phyloP scores from a whole-genome alignment of 2,329 filamentous ascomycete species.

The Chaetoscypha palmicola region DNA sequence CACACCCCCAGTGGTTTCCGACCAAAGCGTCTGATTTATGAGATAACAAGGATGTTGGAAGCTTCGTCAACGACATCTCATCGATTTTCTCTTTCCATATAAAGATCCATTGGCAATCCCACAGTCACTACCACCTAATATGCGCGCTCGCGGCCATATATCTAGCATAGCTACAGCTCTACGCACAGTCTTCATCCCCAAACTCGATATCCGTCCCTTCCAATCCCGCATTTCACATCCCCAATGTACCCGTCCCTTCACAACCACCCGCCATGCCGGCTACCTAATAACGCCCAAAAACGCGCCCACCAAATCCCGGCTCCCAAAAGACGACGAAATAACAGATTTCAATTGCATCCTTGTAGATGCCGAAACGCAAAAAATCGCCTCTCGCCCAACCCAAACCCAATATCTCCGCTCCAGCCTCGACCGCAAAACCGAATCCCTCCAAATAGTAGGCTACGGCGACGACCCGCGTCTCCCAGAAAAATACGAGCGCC shows the following conservation, averaged over 20 bases:
- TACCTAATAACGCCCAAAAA: slow-evolving; percentile 13
- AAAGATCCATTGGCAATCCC: neutral
- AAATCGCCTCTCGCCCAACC: slow-evolving; percentile 30
- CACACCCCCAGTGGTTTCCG: no score
- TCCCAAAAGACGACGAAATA: slow-evolving; percentile 43
- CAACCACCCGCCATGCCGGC: slow-evolving; percentile 8
- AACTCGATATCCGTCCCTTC: slow-evolving; percentile 27
- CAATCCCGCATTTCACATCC: slow-evolving; percentile 4
- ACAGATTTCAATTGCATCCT: slow-evolving; percentile 36
- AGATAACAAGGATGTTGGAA: no score
- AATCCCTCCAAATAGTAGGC: slow-evolving; percentile 45
- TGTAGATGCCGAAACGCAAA: slow-evolving; percentile 33
- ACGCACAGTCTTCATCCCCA: slow-evolving; percentile 40
- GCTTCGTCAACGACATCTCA: slow-evolving; percentile 1
- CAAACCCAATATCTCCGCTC: slow-evolving; percentile 34
- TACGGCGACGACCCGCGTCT: slow-evolving; percentile 18
- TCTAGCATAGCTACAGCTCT: slow-evolving; percentile 41
- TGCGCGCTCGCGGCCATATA: slow-evolving; percentile 24
- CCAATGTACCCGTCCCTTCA: neutral
- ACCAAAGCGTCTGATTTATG: no score
- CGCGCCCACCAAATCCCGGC: slow-evolving; percentile 25
- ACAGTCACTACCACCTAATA: neutral
- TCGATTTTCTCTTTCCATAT: neutral
- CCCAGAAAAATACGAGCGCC: no score
- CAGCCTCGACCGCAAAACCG: slow-evolving; percentile 40